Percentiles rank a stretch among this genome's conserved stretches.
These are phyloP conservation scores for Buxus sempervirens DNA, from an alignment of 164 flowering plant genomes.

Conservation along the genomic window DNA sequence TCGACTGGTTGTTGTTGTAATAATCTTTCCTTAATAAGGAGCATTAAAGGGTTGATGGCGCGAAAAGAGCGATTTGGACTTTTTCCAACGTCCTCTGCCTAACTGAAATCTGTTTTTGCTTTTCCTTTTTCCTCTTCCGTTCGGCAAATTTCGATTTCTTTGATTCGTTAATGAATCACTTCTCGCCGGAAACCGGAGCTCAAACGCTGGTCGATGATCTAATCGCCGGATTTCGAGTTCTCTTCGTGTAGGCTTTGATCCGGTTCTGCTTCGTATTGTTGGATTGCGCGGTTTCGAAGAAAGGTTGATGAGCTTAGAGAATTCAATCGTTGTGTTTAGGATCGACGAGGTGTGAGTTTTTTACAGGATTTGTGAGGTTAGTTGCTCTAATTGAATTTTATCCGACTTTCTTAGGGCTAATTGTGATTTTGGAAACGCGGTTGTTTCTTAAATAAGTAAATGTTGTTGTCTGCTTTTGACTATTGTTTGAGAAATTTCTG, in stretches of 20 bases:
- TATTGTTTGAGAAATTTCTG: neutral
- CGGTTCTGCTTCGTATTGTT: neutral
- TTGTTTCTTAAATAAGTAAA: no score
- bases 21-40: neutral
- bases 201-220: neutral
- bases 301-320: neutral
- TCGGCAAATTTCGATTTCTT: neutral
- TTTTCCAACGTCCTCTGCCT: conserved; percentile 5
- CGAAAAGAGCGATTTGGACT: conserved; percentile 31
- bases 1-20: neutral
- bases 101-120: conserved; percentile 13
- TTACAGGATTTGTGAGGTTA: conserved; percentile 10
- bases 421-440: neutral
- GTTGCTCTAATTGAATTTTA: conserved; percentile 6
- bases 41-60: conserved; percentile 30
- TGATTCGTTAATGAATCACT: no score
- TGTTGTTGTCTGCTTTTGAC: neutral
- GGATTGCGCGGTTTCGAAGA: neutral
- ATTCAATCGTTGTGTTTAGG: neutral
- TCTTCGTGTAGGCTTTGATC: neutral
- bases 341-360: neutral
- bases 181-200: neutral
- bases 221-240: neutral
- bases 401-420: neutral
- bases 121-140: neutral